phyloP scores from a whole-genome alignment of 352 stramenopile genomes.

The Phytophthora aleatoria region DNA sequence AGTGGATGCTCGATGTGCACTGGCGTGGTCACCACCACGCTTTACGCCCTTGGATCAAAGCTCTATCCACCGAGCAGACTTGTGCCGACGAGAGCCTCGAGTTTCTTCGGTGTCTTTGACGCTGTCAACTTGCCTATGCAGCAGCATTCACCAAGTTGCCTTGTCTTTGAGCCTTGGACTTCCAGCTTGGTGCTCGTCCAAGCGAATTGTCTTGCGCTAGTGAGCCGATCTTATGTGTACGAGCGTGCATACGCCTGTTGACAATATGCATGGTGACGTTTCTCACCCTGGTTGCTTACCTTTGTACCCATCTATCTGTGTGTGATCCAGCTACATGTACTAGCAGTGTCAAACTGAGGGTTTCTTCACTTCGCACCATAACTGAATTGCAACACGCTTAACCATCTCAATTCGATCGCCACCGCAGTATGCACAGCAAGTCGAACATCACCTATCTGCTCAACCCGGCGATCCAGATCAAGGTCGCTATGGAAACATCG shows the following conservation, averaged over 20 bases:
- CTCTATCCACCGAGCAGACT: neutral
- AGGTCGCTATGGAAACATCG: conserved; percentile 13
- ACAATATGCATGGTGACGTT: neutral
- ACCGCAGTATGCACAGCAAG: conserved; percentile 38
- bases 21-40: too few relatives aligned
- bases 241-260: conserved; percentile 3
- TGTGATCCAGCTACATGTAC: too few relatives aligned
- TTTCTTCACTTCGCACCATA: too few relatives aligned
- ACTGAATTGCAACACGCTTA: neutral
- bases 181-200: conserved; percentile 7
- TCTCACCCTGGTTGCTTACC: too few relatives aligned
- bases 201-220: neutral
- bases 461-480: conserved; percentile 33
- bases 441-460: conserved; percentile 52
- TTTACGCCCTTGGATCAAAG: too few relatives aligned
- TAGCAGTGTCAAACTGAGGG: too few relatives aligned
- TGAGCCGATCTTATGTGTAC: conserved; percentile 18
- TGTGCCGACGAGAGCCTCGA: neutral
- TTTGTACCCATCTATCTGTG: too few relatives aligned
- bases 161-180: conserved; percentile 9
- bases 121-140: conserved; percentile 14
- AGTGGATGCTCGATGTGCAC: too few relatives aligned
- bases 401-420: neutral
- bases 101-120: too few relatives aligned
- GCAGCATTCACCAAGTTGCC: neutral